phyloP scores from a whole-genome alignment of 78 protist species.

The Diacronema lutheri region DNA sequence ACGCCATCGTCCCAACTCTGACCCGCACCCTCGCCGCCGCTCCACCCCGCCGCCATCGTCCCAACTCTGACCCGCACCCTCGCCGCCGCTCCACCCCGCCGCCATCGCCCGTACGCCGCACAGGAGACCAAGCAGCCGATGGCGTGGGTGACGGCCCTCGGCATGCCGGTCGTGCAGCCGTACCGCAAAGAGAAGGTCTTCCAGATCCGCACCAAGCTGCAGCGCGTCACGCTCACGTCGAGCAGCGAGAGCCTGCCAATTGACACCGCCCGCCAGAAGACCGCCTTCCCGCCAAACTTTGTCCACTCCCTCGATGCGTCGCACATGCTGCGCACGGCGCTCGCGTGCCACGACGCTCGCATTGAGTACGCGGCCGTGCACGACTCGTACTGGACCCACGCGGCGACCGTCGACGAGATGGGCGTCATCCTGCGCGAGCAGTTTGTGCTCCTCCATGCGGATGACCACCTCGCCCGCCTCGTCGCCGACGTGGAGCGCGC shows the following conservation, averaged over 20 bases:
- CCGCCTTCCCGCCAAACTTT: constrained; percentile 94
- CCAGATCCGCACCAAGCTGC: neutral
- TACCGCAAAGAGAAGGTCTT: constrained; percentile 24
- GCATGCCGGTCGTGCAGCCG: constrained; percentile 84
- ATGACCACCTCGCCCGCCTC: neutral
- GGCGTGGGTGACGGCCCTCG: constrained; percentile 84
- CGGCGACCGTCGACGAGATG: constrained; percentile 57
- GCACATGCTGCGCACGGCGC: constrained; percentile 88
- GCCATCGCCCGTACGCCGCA: no score
- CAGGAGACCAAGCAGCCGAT: neutral
- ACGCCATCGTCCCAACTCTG: neutral
- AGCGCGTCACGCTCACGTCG: neutral
- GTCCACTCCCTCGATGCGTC: constrained; percentile 91
- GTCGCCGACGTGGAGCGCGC: neutral
- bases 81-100: neutral
- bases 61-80: no score
- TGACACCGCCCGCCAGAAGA: constrained; percentile 19
- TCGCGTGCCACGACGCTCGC: neutral
- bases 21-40: neutral
- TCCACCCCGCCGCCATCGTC: no score
- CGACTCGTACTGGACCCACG: constrained; percentile 95
- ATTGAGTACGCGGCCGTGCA: constrained; percentile 88
- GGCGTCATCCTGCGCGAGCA: constrained; percentile 58
- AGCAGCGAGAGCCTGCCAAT: no score
- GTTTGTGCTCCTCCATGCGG: constrained; percentile 55